Conservation (phyloP, 441 rosid genomes). For the Gossypium trilobum region DNA sequence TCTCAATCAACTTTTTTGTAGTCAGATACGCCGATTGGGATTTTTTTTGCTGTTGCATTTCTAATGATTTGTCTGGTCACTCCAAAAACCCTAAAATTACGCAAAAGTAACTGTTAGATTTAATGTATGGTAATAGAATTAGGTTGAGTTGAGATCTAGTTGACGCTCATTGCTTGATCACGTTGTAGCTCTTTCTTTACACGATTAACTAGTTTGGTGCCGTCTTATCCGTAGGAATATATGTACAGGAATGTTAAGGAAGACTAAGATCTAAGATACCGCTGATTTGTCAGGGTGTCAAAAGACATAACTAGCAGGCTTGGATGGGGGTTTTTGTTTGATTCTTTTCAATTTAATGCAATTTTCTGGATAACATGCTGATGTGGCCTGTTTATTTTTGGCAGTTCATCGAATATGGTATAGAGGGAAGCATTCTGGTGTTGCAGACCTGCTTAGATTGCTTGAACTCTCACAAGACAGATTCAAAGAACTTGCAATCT, state of each 20-base stretch:
- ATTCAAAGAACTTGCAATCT: slow-evolving; percentile 32
- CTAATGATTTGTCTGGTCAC: neutral
- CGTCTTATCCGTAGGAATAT: neutral
- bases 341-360: neutral
- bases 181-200: neutral
- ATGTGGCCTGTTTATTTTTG: neutral
- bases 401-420: slow-evolving; percentile 63
- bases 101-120: neutral
- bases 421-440: slow-evolving; percentile 47
- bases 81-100: slow-evolving; percentile 12
- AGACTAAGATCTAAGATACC: neutral
- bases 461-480: slow-evolving; percentile 41
- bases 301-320: neutral
- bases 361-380: neutral
- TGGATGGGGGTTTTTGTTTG: neutral
- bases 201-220: neutral
- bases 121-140: neutral
- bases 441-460: slow-evolving; percentile 55
- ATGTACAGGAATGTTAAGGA: neutral
- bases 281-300: neutral
- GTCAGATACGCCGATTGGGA: neutral
- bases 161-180: neutral
- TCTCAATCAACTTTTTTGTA: neutral
- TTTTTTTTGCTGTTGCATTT: neutral
- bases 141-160: neutral